These are phyloP conservation scores for Populus ilicifolia DNA, from an alignment of 345 rosid species.

Conservation along the genomic window DNA sequence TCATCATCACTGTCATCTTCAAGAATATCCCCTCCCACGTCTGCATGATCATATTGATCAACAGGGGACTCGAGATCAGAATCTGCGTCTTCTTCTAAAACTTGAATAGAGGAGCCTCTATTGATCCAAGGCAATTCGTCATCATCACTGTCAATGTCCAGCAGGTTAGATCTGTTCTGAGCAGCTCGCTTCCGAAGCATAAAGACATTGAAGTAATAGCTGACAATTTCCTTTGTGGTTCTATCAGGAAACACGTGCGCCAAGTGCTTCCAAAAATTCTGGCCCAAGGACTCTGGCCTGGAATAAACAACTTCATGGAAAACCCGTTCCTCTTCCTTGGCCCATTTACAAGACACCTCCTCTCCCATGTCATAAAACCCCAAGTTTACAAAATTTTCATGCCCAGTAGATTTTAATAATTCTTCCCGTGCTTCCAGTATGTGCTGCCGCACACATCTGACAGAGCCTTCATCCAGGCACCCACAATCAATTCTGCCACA, in stretches of 20 bases:
- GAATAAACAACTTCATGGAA: conserved; percentile 62
- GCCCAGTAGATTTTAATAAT: conserved; percentile 42
- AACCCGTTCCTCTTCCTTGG: conserved; percentile 48
- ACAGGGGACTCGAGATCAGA: conserved; percentile 50
- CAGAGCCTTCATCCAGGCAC: conserved; percentile 57
- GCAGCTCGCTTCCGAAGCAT: conserved; percentile 55
- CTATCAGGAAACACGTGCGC: conserved; percentile 49
- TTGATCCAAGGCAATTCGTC: conserved; percentile 57
- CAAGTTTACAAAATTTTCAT: conserved; percentile 43
- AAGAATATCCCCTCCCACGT: conserved; percentile 15
- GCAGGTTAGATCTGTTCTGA: conserved; percentile 51
- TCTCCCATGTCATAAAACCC: conserved; percentile 77
- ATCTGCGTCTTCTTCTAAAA: conserved; percentile 44
- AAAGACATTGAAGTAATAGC: conserved; percentile 75
- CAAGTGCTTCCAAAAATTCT: conserved; percentile 64
- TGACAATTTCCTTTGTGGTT: conserved; percentile 53
- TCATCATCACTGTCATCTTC: conserved; percentile 21
- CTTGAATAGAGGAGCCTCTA: conserved; percentile 22
- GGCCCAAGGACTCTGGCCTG: conserved; percentile 47
- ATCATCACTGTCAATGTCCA: conserved; percentile 70
- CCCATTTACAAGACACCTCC: conserved; percentile 53
- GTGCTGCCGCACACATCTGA: conserved; percentile 61
- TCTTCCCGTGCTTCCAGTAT: conserved; percentile 52
- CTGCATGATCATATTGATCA: conserved; percentile 25
- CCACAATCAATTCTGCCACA: conserved; percentile 32